phyloP scores from a whole-genome alignment of 148 eudicot species.

The Gaultheria prostrata region DNA sequence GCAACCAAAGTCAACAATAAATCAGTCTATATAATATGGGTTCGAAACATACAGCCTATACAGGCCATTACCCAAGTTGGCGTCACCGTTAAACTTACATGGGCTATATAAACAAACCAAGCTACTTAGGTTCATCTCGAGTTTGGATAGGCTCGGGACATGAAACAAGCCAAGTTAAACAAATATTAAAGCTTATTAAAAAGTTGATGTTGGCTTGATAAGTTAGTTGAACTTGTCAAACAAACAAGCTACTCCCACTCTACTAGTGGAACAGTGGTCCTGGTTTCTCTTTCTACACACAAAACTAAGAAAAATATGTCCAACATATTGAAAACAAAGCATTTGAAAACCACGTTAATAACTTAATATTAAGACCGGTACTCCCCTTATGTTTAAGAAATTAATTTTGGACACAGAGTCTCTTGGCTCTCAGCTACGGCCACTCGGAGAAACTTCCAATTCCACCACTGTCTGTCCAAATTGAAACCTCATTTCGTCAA shows the following conservation, averaged over 20 bases:
- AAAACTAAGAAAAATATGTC: slow-evolving; percentile 10
- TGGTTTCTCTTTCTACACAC: slow-evolving; percentile 10
- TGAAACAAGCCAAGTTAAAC: not conserved
- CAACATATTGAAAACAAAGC: slow-evolving; percentile 13
- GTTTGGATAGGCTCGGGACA: not conserved
- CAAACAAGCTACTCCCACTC: not conserved
- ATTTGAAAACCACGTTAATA: slow-evolving; percentile 10
- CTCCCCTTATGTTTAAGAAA: slow-evolving; percentile 16
- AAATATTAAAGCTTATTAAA: not conserved
- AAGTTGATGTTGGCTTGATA: not conserved
- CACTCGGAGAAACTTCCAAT: slow-evolving; percentile 6
- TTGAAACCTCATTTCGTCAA: not conserved
- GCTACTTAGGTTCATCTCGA: not conserved
- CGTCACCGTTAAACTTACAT: not conserved
- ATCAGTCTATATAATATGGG: slow-evolving; percentile 2
- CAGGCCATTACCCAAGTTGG: slow-evolving; percentile 13
- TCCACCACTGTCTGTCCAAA: not conserved
- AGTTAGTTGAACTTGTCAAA: not conserved
- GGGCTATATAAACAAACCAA: not conserved
- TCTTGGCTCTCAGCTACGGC: not conserved
- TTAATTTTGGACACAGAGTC: slow-evolving; percentile 2
- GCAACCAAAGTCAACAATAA: slow-evolving; percentile 4
- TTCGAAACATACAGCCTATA: not conserved
- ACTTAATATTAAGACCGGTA: not conserved
- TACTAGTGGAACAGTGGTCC: slow-evolving; percentile 4